Evolutionary conservation across 139 green algal species (phyloP).

Genomic region (Ettlia oleoabundans): DNA sequence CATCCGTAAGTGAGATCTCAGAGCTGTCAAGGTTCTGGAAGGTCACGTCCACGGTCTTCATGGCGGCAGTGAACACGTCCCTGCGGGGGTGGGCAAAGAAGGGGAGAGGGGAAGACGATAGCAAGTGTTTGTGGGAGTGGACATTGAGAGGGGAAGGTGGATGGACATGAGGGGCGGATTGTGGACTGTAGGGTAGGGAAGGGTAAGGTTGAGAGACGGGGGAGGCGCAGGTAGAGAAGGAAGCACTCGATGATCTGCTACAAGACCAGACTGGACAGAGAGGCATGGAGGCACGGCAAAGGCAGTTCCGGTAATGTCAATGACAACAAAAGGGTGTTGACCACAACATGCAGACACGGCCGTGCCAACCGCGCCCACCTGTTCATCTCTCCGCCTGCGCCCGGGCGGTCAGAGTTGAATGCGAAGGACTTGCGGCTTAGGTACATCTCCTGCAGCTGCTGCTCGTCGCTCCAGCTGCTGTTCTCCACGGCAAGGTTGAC

Average conservation of each 20-base stretch:
- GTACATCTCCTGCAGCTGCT: constrained; percentile 97
- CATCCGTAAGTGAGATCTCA: constrained; percentile 98
- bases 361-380: background rate
- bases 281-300: too few relatives aligned
- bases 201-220: background rate
- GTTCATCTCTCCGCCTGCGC: constrained; percentile 88
- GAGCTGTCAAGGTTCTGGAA: constrained; percentile 99
- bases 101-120: background rate
- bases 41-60: constrained; percentile 98
- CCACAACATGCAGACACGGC: too few relatives aligned
- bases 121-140: background rate
- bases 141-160: background rate
- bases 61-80: constrained; percentile 93
- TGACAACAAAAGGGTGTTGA: too few relatives aligned
- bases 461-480: constrained; percentile 94
- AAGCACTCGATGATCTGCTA: background rate
- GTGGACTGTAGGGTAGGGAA: too few relatives aligned
- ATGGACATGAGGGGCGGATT: background rate
- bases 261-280: too few relatives aligned
- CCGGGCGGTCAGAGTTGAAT: constrained; percentile 97
- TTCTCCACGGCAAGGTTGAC: constrained; percentile 99
- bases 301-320: too few relatives aligned
- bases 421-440: constrained; percentile 96
- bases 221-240: background rate
- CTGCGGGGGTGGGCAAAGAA: constrained; percentile 14